Evolutionary conservation across 208 protist species (phyloP).

Genomic region (Strigomonas culicis): DNA sequence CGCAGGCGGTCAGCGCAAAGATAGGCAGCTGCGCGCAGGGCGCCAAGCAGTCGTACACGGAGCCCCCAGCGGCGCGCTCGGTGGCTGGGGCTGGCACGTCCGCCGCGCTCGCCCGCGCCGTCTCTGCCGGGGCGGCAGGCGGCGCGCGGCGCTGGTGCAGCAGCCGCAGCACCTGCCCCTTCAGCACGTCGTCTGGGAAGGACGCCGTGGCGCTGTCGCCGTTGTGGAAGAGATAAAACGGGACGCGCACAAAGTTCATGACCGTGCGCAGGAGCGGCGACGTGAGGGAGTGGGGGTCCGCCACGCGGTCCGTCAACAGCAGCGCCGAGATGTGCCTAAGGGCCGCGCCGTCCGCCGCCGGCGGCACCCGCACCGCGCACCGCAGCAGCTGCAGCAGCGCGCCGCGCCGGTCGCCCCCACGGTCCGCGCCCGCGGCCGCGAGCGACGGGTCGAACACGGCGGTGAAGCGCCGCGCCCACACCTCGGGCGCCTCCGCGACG

Average conservation of each 20-base stretch:
- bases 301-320: background rate
- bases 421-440: background rate
- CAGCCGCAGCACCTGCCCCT: background rate
- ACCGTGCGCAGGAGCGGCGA: background rate
- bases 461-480: slow-evolving; percentile 40
- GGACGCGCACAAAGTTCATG: background rate
- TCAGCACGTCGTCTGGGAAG: background rate
- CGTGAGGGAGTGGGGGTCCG: background rate
- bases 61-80: no score
- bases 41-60: background rate
- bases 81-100: no score
- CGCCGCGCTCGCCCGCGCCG: background rate
- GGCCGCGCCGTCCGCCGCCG: background rate
- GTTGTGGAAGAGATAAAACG: background rate
- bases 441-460: slow-evolving; percentile 7
- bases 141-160: no score
- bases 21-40: slow-evolving; percentile 47
- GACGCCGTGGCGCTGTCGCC: background rate
- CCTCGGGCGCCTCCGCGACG: slow-evolving; percentile 12
- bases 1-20: slow-evolving; percentile 73
- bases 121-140: no score
- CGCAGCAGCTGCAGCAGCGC: background rate
- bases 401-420: background rate
- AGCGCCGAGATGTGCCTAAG: background rate
- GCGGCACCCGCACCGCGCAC: slow-evolving; percentile 1